phyloP scores from a whole-genome alignment of 176 grass and related monocot genomes.

The Triticum dicoccoides region DNA sequence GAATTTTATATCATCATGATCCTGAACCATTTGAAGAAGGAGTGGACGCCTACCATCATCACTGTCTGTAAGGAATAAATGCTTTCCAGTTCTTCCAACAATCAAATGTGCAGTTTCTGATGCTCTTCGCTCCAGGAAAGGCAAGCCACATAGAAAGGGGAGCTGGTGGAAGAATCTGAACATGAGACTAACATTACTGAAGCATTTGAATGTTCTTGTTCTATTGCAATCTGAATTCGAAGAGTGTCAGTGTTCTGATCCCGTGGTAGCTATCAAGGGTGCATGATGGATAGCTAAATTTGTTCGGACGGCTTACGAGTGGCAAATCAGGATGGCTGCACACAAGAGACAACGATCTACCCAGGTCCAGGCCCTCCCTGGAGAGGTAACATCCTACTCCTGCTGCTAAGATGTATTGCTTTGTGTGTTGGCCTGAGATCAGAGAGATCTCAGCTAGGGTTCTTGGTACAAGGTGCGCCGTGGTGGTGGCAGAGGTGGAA shows the following conservation, averaged over 20 bases:
- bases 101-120: conserved; percentile 93
- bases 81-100: conserved; percentile 95
- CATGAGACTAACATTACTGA: conserved; percentile 75
- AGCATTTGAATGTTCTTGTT: conserved; percentile 46
- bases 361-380: too few species aligned
- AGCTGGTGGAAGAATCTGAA: conserved; percentile 84
- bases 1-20: conserved; percentile 86
- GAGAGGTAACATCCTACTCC: too few species aligned
- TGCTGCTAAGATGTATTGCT: too few species aligned
- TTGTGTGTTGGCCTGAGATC: too few species aligned
- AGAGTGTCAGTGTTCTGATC: not conserved
- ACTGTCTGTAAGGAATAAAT: conserved; percentile 95
- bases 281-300: too few species aligned
- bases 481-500: too few species aligned
- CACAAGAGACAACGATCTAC: too few species aligned
- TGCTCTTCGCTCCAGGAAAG: conserved; percentile 92
- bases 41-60: conserved; percentile 72
- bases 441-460: too few species aligned
- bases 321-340: too few species aligned
- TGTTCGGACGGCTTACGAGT: too few species aligned
- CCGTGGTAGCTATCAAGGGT: too few species aligned
- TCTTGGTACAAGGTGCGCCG: too few species aligned
- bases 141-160: conserved; percentile 94
- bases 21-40: conserved; percentile 88
- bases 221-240: conserved; percentile 36